Percentiles rank a stretch among this genome's conserved stretches.
These are phyloP conservation scores for Mycena citricolor DNA, from an alignment of 1,284 basidiomycete species.

Conservation along the genomic window DNA sequence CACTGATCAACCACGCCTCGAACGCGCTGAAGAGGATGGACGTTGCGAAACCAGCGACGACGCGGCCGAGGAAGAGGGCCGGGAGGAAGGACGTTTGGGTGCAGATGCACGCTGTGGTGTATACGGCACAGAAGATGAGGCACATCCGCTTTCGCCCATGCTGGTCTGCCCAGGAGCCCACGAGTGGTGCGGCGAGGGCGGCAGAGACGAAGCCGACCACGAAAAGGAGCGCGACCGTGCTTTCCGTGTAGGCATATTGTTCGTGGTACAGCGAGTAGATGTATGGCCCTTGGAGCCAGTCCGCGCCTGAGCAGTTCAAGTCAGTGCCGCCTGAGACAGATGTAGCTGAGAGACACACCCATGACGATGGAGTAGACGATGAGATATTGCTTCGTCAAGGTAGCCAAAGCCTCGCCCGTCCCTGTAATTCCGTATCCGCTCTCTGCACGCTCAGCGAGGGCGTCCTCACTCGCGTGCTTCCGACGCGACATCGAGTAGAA, in stretches of 20 bases:
- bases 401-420: slow-evolving; percentile 31
- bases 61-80: slow-evolving; percentile 57
- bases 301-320: slow-evolving; percentile 49
- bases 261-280: slow-evolving; percentile 71
- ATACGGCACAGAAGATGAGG: slow-evolving; percentile 65
- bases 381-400: slow-evolving; percentile 57
- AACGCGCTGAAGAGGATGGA: slow-evolving; percentile 75
- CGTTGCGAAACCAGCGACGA: slow-evolving; percentile 68
- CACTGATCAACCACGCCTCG: slow-evolving; percentile 72
- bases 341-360: slow-evolving; percentile 43
- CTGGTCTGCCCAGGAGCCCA: slow-evolving; percentile 76
- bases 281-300: slow-evolving; percentile 80
- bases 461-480: slow-evolving; percentile 4
- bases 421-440: slow-evolving; percentile 11
- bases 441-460: slow-evolving; percentile 16
- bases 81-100: slow-evolving; percentile 58
- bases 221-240: slow-evolving; percentile 65
- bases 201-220: slow-evolving; percentile 73
- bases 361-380: slow-evolving; percentile 71
- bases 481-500: background rate
- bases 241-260: slow-evolving; percentile 63
- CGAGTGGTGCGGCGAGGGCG: slow-evolving; percentile 62
- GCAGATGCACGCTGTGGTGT: slow-evolving; percentile 56
- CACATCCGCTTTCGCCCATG: slow-evolving; percentile 69
- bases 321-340: slow-evolving; percentile 10